Conservation (phyloP, 345 rosid species). For the Pelargonium nanum region DNA sequence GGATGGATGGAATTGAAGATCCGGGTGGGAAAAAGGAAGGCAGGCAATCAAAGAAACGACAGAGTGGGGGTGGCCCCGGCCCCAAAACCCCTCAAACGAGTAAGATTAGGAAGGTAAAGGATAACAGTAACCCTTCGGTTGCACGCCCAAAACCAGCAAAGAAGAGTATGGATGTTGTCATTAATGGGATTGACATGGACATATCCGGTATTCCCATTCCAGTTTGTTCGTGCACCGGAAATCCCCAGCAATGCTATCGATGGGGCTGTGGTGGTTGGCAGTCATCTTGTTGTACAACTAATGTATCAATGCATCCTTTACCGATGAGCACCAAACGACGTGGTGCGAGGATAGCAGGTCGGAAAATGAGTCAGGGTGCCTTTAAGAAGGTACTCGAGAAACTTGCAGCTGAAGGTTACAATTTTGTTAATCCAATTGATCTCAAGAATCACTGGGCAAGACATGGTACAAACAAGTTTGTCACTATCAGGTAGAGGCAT, state of each 20-base stretch:
- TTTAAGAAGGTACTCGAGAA: conserved; percentile 26
- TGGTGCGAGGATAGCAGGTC: conserved; percentile 27
- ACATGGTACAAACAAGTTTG: conserved; percentile 31
- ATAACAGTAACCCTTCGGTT: conserved; percentile 10
- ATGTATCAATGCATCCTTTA: conserved; percentile 20
- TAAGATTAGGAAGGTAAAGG: conserved; percentile 20
- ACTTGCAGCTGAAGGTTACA: conserved; percentile 26
- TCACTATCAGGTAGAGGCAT: conserved; percentile 26
- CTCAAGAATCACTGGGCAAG: conserved; percentile 28
- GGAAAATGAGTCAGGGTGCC: conserved; percentile 31
- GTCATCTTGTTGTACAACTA: conserved; percentile 27
- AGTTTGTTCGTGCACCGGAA: conserved; percentile 26
- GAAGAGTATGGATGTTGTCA: conserved; percentile 17
- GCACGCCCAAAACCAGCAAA: conserved; percentile 12
- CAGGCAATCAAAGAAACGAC: conserved; percentile 20
- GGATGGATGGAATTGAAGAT: conserved; percentile 11
- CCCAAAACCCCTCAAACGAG: conserved; percentile 16
- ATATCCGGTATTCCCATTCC: conserved; percentile 25
- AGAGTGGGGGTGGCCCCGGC: conserved; percentile 7
- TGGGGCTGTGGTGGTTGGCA: conserved; percentile 37
- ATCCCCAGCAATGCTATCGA: conserved; percentile 27
- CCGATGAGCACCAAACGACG: conserved; percentile 27
- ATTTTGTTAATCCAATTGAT: conserved; percentile 24
- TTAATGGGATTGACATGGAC: conserved; percentile 26
- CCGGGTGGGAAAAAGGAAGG: conserved; percentile 9